These are phyloP conservation scores for Candida berthetii DNA, from an alignment of 805 yeast species.

Conservation along the genomic window DNA sequence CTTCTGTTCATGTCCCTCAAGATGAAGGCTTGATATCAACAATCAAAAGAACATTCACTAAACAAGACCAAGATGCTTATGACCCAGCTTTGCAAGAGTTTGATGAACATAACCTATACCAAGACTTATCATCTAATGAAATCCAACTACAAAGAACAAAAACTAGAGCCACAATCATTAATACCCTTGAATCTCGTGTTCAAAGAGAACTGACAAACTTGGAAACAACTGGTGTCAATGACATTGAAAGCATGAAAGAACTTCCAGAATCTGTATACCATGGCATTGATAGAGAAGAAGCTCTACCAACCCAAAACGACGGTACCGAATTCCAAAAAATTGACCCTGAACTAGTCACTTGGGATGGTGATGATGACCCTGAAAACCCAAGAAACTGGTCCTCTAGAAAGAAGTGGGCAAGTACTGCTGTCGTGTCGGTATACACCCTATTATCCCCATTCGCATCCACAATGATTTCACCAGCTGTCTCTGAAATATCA, in stretches of 20 bases:
- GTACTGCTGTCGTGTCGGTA: slow-evolving; percentile 40
- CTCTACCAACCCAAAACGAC: slow-evolving; percentile 26
- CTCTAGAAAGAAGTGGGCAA: slow-evolving; percentile 29
- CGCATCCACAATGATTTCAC: slow-evolving; percentile 57
- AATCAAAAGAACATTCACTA: not conserved
- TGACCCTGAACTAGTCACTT: slow-evolving; percentile 64
- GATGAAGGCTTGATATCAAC: not conserved
- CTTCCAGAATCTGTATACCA: slow-evolving; percentile 8
- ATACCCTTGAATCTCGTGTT: slow-evolving; percentile 14
- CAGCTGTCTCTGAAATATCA: slow-evolving; percentile 47
- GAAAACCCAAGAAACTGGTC: slow-evolving; percentile 63
- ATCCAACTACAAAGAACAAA: slow-evolving; percentile 31
- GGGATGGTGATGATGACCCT: slow-evolving; percentile 61
- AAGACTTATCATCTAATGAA: slow-evolving; percentile 26
- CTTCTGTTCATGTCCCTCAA: not conserved
- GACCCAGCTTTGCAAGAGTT: not conserved
- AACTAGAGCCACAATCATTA: slow-evolving; percentile 34
- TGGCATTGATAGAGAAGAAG: slow-evolving; percentile 15
- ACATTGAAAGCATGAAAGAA: not conserved
- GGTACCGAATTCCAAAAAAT: slow-evolving; percentile 48
- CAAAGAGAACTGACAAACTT: slow-evolving; percentile 12
- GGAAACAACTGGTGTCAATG: not conserved
- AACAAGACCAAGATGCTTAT: not conserved
- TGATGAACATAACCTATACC: slow-evolving; percentile 28
- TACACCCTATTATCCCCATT: slow-evolving; percentile 57